A percentile compares a stretch with the other conserved stretches of the same genome.
phyloP scores from a whole-genome alignment of 768 basidiomycete genomes.

The Artomyces pyxidatus region DNA sequence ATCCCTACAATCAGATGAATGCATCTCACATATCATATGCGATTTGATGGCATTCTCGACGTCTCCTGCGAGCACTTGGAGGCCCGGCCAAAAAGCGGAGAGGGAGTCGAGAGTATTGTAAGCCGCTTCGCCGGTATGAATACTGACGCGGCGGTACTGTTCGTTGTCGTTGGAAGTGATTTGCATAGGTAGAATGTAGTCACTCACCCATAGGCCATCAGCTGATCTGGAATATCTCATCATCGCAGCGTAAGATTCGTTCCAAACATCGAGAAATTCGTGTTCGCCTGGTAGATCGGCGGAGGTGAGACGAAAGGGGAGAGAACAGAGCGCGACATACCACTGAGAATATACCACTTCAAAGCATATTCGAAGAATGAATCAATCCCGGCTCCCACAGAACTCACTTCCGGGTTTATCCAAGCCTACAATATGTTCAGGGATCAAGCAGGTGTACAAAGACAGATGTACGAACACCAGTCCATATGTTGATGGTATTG shows the following conservation, averaged over 20 bases:
- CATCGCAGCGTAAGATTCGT: slow-evolving; percentile 27
- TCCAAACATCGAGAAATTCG: slow-evolving; percentile 32
- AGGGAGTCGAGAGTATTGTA: slow-evolving; percentile 87
- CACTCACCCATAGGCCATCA: slow-evolving; percentile 82
- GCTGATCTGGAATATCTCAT: slow-evolving; percentile 78
- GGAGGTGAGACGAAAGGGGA: neutral
- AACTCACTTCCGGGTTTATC: slow-evolving; percentile 66
- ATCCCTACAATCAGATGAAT: neutral
- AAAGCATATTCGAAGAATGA: slow-evolving; percentile 93
- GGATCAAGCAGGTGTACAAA: neutral
- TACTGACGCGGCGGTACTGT: slow-evolving; percentile 83
- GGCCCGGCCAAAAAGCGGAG: slow-evolving; percentile 95
- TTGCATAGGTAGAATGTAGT: neutral
- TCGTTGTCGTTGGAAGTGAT: slow-evolving; percentile 1
- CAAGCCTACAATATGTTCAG: slow-evolving; percentile 46
- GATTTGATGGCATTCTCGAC: slow-evolving; percentile 84
- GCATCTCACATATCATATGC: slow-evolving; percentile 72
- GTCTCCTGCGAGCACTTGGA: slow-evolving; percentile 84
- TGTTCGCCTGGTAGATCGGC: slow-evolving; percentile 23
- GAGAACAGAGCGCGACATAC: slow-evolving; percentile 29
- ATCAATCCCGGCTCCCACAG: slow-evolving; percentile 92
- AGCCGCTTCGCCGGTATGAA: slow-evolving; percentile 51
- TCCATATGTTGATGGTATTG: slow-evolving; percentile 78
- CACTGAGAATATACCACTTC: slow-evolving; percentile 87
- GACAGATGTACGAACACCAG: slow-evolving; percentile 50